Base-by-base conservation (phyloP, 768 basidiomycete species). In the Solioccasus polychromus region DNA sequence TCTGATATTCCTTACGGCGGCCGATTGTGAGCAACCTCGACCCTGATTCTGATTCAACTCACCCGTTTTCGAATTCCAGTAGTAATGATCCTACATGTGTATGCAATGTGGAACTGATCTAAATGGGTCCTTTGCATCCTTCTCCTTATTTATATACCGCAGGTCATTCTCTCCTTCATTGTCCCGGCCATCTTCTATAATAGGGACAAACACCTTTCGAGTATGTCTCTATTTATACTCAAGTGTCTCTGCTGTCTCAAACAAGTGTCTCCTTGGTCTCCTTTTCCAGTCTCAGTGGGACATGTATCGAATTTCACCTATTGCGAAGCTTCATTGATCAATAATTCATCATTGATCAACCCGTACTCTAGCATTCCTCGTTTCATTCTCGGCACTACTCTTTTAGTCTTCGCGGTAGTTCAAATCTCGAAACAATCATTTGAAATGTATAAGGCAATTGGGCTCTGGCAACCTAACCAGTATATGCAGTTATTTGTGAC, bases 31-130 rank as follows among this genome's bases (percentile, higher is more conserved):
- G 57, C 41, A n/a, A 0, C 4, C n/a, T 18, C 30, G 11, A n/a
- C 11, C 5, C n/a, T 15, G 30, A 31, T 5, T 31, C n/a, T 12
- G 11, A 22, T 14, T 32, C 8, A 19, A 9, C 30, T 31, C 11
- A 31, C 14, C 30, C 30, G n/a, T 9, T 12, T n/a, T 2, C 26
- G 1, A 8, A 10, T 20, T 8, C 12, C 12, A 58, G 55, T 58
- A 3, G 35, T 58, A 30, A 58, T 58, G 55, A 39, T 54, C 17
- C 39, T 58, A 10, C 55, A 51, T 17, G 42, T 57, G 1, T 43
- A 38, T 22, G 43, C 51, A 15, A 57, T 57, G 32, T 57, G 46
- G 42, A 7, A 26, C 10, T 35, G 20, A 29, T 57, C 54, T 18
- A 53, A 12, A n/a, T 19, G 1, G 4, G 18, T 57, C 5, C 20